Percentiles rank a stretch among this genome's conserved stretches.
phyloP scores from a whole-genome alignment of 768 basidiomycete species.

The Piloderma croceum region DNA sequence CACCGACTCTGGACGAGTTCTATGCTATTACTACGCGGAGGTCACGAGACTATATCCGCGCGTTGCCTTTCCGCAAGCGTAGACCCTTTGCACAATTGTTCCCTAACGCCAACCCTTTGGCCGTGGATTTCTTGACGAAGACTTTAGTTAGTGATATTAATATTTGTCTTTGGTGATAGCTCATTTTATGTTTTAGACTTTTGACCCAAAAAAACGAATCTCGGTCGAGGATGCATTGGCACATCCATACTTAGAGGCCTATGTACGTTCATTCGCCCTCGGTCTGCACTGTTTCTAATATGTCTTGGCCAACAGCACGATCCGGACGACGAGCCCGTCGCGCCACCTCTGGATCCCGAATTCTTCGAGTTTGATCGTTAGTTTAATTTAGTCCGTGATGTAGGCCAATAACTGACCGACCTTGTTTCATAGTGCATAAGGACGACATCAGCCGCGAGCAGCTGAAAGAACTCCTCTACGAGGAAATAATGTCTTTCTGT shows the following conservation, averaged over 20 bases:
- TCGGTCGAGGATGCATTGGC: constrained; percentile 90
- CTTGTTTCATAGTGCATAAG: constrained; percentile 65
- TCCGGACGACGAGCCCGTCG: constrained; percentile 93
- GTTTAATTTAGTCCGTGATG: constrained; percentile 28
- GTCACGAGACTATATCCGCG: constrained; percentile 92
- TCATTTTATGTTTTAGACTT: constrained; percentile 51
- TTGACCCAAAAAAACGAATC: constrained; percentile 95
- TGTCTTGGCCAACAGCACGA: constrained; percentile 55
- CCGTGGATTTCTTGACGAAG: constrained; percentile 73
- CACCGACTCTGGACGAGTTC: constrained; percentile 95
- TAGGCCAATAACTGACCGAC: neutral
- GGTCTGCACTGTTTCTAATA: constrained; percentile 8
- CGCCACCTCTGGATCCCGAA: constrained; percentile 89
- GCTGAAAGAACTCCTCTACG: constrained; percentile 88
- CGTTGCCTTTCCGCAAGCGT: constrained; percentile 88
- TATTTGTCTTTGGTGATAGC: neutral
- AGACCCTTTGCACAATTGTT: constrained; percentile 79
- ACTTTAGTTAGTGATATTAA: constrained; percentile 52
- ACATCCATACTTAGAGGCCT: constrained; percentile 94
- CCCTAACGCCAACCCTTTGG: constrained; percentile 83
- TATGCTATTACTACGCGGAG: constrained; percentile 91
- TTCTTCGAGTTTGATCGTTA: constrained; percentile 97
- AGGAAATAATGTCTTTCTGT: constrained; percentile 90
- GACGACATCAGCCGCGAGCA: constrained; percentile 94
- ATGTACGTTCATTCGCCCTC: constrained; percentile 42